Conservation (phyloP, 2,329 filamentous ascomycete species). For the Decorospora gaudefroyi region DNA sequence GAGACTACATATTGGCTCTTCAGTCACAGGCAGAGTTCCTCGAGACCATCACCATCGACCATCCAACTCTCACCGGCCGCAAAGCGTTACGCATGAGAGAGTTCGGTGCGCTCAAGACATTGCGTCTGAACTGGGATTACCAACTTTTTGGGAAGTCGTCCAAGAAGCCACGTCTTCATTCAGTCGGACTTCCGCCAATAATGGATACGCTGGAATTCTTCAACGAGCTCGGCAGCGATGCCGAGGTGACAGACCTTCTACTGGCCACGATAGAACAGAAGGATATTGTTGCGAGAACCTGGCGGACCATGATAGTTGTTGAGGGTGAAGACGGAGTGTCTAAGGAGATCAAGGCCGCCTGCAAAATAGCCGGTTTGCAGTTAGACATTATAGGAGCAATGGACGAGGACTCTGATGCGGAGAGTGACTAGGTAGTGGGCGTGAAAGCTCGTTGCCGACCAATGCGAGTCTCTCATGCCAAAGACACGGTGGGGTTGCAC, state of each 20-base stretch:
- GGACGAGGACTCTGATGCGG: constrained; percentile 13
- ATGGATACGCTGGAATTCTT: constrained; percentile 40
- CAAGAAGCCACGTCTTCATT: constrained; percentile 39
- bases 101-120: constrained; percentile 30
- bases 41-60: constrained; percentile 39
- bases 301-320: constrained; percentile 33
- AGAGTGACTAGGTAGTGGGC: background rate
- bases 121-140: constrained; percentile 41
- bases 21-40: constrained; percentile 37
- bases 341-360: constrained; percentile 31
- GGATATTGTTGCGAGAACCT: constrained; percentile 30
- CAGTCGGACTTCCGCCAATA: constrained; percentile 36
- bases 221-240: constrained; percentile 40
- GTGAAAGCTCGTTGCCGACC: too few relatives aligned
- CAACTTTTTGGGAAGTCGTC: constrained; percentile 42
- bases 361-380: constrained; percentile 25
- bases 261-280: constrained; percentile 35
- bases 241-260: constrained; percentile 37
- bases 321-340: constrained; percentile 34
- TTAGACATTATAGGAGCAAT: constrained; percentile 57
- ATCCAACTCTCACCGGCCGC: constrained; percentile 33
- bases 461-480: too few relatives aligned
- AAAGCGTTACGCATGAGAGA: constrained; percentile 38
- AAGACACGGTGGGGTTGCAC: too few relatives aligned
- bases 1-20: constrained; percentile 39